Evolutionary conservation across 495 filamentous ascomycete genomes (phyloP), one percentile per base, ranked within the genome.

Genomic region (Bombardia bombarda): DNA sequence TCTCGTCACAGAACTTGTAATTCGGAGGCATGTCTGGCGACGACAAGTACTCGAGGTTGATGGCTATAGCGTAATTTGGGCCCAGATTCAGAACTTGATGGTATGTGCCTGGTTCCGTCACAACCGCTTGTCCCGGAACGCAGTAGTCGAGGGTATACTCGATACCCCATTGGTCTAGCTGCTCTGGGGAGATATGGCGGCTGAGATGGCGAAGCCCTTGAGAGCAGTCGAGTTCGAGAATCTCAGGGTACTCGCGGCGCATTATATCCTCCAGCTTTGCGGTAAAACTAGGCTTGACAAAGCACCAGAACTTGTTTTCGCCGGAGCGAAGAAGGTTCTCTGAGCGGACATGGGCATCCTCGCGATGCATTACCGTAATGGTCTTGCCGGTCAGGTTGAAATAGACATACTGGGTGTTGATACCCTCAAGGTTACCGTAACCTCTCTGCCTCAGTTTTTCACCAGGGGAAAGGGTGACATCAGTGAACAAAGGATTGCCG

Each of bases 81-180:
- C 58, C 58, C 3, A 59, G 48, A 20, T 61, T 61, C n/a, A 61
- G 42, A n/a, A 61, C 58, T 34, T 61, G 58, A 36, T 61, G 58
- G 28, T 61, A 61, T 8, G 58, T 61, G 13, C 56, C 58, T 1
- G 58, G 58, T 34, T 61, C 58, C 10, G 58, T 61, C 17, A 61
- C 51, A 7, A 61, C 40, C 10, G 58, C 58, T n/a, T 61, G 58
- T 1, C 58, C 58, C 1, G 58, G 58, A 10, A 55, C 38, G 38
- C 58, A 61, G 37, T 61, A 61, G 17, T 61, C 58, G 10, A 61
- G 46, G 6, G 58, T 61, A 33, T 61, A 61, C 45, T 61, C 58
- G 31, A 61, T 41, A 9, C 58, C 58, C 58, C 58, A 61, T 16
- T 57, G 42, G 22, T 61, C 58, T 23, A 61, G 36, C 16, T 44